Evolutionary conservation across 73 alveolate species (phyloP).

Genomic region (Blepharisma japonicum): DNA sequence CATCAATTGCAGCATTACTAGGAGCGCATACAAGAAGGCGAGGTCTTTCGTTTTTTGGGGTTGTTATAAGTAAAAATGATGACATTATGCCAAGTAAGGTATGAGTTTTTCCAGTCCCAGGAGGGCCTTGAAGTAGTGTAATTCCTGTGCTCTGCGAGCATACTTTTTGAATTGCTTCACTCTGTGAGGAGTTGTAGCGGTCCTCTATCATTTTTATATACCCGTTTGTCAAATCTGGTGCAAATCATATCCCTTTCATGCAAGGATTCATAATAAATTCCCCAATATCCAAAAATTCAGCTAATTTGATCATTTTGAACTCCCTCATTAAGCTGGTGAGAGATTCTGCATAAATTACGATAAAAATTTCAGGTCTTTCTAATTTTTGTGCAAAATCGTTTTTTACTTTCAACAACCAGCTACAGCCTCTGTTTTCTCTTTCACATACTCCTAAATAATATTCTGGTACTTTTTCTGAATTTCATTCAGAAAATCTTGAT

Average conservation of each 20-base stretch:
- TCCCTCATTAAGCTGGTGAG: not conserved
- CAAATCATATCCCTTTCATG: not conserved
- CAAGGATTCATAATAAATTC: not conserved
- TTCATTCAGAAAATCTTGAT: not conserved
- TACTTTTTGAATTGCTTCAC: not conserved
- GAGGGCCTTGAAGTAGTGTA: slow-evolving; percentile 22
- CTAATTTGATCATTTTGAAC: slow-evolving; percentile 18
- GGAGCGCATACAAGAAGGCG: slow-evolving; percentile 77
- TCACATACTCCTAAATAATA: not conserved
- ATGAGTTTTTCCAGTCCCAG: slow-evolving; percentile 39
- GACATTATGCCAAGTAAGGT: slow-evolving; percentile 16
- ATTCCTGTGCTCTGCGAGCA: not conserved
- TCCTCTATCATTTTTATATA: not conserved
- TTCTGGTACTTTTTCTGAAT: not conserved
- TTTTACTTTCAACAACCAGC: not conserved
- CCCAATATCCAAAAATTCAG: slow-evolving; percentile 23
- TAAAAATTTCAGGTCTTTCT: not conserved
- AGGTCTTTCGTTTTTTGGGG: not conserved
- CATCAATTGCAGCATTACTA: slow-evolving; percentile 87
- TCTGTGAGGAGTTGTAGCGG: not conserved
- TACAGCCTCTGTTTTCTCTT: not conserved
- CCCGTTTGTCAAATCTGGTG: not conserved
- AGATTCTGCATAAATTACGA: not conserved
- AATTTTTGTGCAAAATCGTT: not conserved
- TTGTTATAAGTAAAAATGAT: not conserved